These are phyloP conservation scores for Aspergillus affinis DNA, from an alignment of 495 filamentous ascomycete species.

Conservation along the genomic window DNA sequence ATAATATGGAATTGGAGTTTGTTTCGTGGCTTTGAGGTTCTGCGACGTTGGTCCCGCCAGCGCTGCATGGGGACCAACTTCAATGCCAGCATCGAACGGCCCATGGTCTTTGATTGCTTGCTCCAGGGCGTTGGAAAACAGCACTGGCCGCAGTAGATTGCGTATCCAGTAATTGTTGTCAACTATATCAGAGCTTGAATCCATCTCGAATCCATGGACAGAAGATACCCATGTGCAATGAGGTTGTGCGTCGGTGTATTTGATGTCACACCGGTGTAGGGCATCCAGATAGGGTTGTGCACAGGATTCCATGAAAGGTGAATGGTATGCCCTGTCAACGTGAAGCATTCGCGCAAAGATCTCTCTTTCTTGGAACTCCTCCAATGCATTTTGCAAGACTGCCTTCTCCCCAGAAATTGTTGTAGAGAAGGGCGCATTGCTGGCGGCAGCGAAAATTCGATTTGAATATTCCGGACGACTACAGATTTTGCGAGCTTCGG, in stretches of 20 bases:
- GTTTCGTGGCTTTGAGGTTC: slow-evolving; percentile 27
- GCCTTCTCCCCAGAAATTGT: slow-evolving; percentile 40
- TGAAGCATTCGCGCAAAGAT: slow-evolving; percentile 51
- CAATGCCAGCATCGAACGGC: slow-evolving; percentile 35
- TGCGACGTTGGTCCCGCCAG: slow-evolving; percentile 41
- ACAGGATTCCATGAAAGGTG: slow-evolving; percentile 51
- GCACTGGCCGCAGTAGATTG: slow-evolving; percentile 17
- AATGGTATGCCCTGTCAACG: slow-evolving; percentile 59
- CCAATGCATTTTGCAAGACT: slow-evolving; percentile 36
- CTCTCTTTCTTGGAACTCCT: slow-evolving; percentile 40
- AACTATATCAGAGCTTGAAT: slow-evolving; percentile 7
- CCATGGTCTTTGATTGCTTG: background rate
- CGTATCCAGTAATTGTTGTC: slow-evolving; percentile 22
- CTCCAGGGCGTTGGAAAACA: slow-evolving; percentile 13
- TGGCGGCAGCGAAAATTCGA: slow-evolving; percentile 38
- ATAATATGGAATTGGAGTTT: slow-evolving; percentile 33
- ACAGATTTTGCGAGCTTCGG: background rate
- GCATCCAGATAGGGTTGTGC: slow-evolving; percentile 17
- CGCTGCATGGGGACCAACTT: slow-evolving; percentile 52
- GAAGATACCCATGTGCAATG: slow-evolving; percentile 26
- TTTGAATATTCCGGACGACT: background rate
- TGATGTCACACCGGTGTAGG: slow-evolving; percentile 5
- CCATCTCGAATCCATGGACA: background rate
- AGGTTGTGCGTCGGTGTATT: slow-evolving; percentile 24
- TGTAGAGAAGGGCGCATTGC: slow-evolving; percentile 37